A percentile compares a stretch with the other conserved stretches of the same genome.
Evolutionary conservation across 148 eudicot species (phyloP).

Genomic region (Drosera capensis): DNA sequence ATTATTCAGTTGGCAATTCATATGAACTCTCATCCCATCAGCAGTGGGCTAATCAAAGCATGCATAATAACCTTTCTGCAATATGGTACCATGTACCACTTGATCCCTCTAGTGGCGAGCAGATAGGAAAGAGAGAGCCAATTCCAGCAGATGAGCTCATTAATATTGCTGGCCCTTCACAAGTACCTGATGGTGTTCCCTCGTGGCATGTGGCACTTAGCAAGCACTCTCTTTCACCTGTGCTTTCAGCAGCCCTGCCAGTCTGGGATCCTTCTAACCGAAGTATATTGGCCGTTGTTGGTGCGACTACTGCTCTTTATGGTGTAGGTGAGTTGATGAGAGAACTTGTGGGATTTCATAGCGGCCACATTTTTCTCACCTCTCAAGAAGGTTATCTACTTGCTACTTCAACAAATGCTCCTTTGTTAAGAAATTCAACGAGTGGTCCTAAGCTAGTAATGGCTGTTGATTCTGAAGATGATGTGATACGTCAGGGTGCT

Average conservation of each 20-base stretch:
- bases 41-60: constrained; percentile 70
- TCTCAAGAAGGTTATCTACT: constrained; percentile 88
- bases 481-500: constrained; percentile 63
- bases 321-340: constrained; percentile 93
- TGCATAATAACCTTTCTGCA: constrained; percentile 59
- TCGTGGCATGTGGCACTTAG: constrained; percentile 95
- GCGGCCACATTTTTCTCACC: constrained; percentile 85
- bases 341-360: constrained; percentile 75
- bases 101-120: constrained; percentile 63
- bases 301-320: constrained; percentile 78
- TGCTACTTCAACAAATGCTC: constrained; percentile 74
- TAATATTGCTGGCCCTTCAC: constrained; percentile 87
- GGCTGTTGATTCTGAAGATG: constrained; percentile 58
- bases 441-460: constrained; percentile 56
- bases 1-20: constrained; percentile 51
- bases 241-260: constrained; percentile 90
- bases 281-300: constrained; percentile 84
- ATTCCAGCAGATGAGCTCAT: constrained; percentile 79
- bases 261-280: constrained; percentile 53
- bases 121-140: constrained; percentile 32
- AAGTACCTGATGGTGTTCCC: constrained; percentile 92
- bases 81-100: constrained; percentile 77
- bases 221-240: constrained; percentile 65
- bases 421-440: constrained; percentile 53
- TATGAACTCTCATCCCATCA: constrained; percentile 41